Percentiles rank a stretch among this genome's conserved stretches.
Evolutionary conservation across 2,329 filamentous ascomycete species (phyloP).

Genomic region (Aspergillus viridinutans): DNA sequence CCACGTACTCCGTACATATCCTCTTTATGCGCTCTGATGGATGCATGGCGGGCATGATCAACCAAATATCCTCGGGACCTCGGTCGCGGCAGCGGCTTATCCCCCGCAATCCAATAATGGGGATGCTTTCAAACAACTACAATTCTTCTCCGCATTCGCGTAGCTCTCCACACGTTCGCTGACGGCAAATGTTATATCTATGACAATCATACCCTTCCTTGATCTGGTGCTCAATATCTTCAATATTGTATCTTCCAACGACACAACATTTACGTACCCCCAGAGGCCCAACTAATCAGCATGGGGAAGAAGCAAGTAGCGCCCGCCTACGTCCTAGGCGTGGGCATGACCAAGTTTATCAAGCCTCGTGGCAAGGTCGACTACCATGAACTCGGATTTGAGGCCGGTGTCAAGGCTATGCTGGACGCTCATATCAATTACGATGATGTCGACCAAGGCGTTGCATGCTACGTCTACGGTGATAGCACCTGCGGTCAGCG

Average conservation of each 20-base stretch:
- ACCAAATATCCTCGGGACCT: constrained; percentile 30
- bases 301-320: constrained; percentile 51
- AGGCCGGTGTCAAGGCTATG: constrained; percentile 85
- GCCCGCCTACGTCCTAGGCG: constrained; percentile 83
- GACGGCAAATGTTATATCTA: not conserved
- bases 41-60: not conserved
- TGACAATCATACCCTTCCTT: constrained; percentile 6
- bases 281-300: constrained; percentile 18
- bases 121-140: not conserved
- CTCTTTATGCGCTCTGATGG: not conserved
- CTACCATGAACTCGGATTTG: constrained; percentile 91
- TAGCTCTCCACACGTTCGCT: not conserved
- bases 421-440: constrained; percentile 77
- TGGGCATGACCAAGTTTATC: constrained; percentile 99
- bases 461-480: constrained; percentile 98
- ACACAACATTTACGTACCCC: constrained; percentile 3
- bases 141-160: constrained; percentile 4
- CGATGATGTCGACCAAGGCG: constrained; percentile 89
- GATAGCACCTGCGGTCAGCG: constrained; percentile 93
- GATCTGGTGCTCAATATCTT: not conserved
- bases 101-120: constrained; percentile 20
- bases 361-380: constrained; percentile 92
- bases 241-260: not conserved
- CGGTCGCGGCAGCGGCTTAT: constrained; percentile 17
- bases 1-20: not conserved